A percentile compares a stretch with the other conserved stretches of the same genome.
phyloP scores from a whole-genome alignment of 208 protist genomes.

The Trypanosoma mega region DNA sequence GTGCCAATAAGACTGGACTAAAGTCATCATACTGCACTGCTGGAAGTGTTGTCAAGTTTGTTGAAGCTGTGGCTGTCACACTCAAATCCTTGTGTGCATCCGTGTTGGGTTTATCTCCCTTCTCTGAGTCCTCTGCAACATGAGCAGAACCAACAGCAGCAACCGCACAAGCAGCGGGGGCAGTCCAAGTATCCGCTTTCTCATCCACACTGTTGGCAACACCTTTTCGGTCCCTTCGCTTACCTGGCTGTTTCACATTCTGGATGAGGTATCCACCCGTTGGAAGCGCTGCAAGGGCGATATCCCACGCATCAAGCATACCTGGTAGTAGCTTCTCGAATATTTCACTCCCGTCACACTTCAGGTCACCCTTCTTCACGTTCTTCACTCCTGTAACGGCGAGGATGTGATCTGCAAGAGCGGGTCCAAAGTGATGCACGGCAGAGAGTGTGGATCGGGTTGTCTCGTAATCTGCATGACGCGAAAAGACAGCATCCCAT shows the following conservation, averaged over 20 bases:
- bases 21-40: slow-evolving; percentile 88
- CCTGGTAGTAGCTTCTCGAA: slow-evolving; percentile 47
- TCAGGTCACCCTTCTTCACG: slow-evolving; percentile 37
- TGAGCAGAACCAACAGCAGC: no score
- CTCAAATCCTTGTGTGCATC: slow-evolving; percentile 1
- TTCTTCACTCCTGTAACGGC: slow-evolving; percentile 35
- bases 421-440: slow-evolving; percentile 66
- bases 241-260: slow-evolving; percentile 20
- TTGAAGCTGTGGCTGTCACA: no score
- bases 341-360: slow-evolving; percentile 22
- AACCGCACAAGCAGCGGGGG: no score
- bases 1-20: slow-evolving; percentile 82
- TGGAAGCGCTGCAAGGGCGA: slow-evolving; percentile 42
- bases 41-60: slow-evolving; percentile 21
- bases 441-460: slow-evolving; percentile 49
- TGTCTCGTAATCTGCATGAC: slow-evolving; percentile 45
- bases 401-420: slow-evolving; percentile 76
- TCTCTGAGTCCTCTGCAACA: background rate
- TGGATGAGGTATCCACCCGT: slow-evolving; percentile 66
- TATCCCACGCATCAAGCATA: slow-evolving; percentile 53
- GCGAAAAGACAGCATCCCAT: slow-evolving; percentile 49
- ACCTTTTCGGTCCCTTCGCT: slow-evolving; percentile 8
- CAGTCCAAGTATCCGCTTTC: no score
- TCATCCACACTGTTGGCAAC: background rate
- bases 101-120: background rate